These are phyloP conservation scores for Pythium dissimile DNA, from an alignment of 352 stramenopile genomes.

Conservation along the genomic window DNA sequence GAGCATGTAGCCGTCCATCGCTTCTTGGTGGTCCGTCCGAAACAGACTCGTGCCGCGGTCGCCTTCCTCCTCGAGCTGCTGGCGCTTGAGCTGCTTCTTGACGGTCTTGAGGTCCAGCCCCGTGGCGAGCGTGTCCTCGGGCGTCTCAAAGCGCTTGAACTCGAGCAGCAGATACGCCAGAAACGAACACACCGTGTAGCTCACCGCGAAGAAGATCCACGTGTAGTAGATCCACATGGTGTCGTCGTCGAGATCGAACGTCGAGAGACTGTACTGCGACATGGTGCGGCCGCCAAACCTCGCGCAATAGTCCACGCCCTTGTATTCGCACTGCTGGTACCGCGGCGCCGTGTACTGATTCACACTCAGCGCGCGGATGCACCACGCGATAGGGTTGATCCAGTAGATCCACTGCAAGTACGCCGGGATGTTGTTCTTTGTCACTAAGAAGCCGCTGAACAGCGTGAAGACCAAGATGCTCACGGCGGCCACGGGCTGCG, in stretches of 20 bases:
- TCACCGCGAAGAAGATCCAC: conserved; percentile 47
- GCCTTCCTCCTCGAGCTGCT: conserved; percentile 9
- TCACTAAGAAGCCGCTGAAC: conserved; percentile 65
- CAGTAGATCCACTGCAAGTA: conserved; percentile 80
- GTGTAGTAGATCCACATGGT: conserved; percentile 50
- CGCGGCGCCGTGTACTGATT: conserved; percentile 55
- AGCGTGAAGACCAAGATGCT: conserved; percentile 64
- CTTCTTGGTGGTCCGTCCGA: not conserved
- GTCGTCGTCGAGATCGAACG: conserved; percentile 50
- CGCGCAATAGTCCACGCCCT: conserved; percentile 50
- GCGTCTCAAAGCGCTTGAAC: conserved; percentile 31
- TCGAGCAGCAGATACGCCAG: conserved; percentile 29
- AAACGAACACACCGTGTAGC: conserved; percentile 37
- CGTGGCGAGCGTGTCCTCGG: conserved; percentile 34
- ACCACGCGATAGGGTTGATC: conserved; percentile 71
- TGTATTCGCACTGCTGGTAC: conserved; percentile 45
- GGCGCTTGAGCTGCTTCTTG: conserved; percentile 11
- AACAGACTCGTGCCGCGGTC: not conserved
- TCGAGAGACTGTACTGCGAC: conserved; percentile 42
- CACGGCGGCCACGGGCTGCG: conserved; percentile 58
- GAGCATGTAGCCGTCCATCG: conserved; percentile 21
- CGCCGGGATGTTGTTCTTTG: conserved; percentile 49
- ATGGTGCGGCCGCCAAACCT: conserved; percentile 28
- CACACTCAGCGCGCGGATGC: conserved; percentile 52
- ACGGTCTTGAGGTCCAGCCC: conserved; percentile 17